Conservation (phyloP, 257 asterid genomes). For the Salvia hispanica region DNA sequence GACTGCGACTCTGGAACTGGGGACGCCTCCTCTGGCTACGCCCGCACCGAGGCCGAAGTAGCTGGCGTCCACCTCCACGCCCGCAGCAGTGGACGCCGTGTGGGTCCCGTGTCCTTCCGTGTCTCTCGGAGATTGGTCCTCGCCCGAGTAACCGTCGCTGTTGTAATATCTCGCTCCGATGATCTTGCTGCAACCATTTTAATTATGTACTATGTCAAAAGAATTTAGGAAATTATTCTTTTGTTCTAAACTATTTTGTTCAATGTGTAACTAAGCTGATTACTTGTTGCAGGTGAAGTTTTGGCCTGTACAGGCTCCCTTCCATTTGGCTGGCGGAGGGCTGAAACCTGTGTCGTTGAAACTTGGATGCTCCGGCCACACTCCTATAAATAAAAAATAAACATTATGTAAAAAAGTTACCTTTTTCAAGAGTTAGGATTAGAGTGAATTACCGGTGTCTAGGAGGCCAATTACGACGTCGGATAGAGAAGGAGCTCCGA, state of each 20-base stretch:
- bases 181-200: constrained; percentile 27
- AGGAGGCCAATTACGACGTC: constrained; percentile 48
- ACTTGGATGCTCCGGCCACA: constrained; percentile 69
- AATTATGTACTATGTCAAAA: too few relatives aligned
- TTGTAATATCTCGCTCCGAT: constrained; percentile 41
- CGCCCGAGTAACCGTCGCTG: constrained; percentile 38
- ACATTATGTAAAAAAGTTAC: too few relatives aligned
- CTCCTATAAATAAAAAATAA: constrained; percentile 28
- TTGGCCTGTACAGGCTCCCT: constrained; percentile 44
- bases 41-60: constrained; percentile 53
- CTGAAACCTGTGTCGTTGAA: constrained; percentile 47
- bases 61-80: constrained; percentile 46
- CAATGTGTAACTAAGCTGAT: background rate
- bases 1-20: constrained; percentile 47
- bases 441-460: constrained; percentile 36
- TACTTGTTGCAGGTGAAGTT: constrained; percentile 75
- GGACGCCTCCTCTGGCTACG: constrained; percentile 57
- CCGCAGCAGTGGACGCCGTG: constrained; percentile 62
- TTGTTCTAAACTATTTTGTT: too few relatives aligned
- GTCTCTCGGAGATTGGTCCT: constrained; percentile 45
- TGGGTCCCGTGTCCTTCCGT: constrained; percentile 63
- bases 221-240: too few relatives aligned
- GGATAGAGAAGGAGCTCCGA: constrained; percentile 29
- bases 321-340: constrained; percentile 63
- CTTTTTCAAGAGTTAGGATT: too few relatives aligned